These are phyloP conservation scores for Neostapfia colusana DNA, from an alignment of 176 grass and related monocot species.

Conservation along the genomic window DNA sequence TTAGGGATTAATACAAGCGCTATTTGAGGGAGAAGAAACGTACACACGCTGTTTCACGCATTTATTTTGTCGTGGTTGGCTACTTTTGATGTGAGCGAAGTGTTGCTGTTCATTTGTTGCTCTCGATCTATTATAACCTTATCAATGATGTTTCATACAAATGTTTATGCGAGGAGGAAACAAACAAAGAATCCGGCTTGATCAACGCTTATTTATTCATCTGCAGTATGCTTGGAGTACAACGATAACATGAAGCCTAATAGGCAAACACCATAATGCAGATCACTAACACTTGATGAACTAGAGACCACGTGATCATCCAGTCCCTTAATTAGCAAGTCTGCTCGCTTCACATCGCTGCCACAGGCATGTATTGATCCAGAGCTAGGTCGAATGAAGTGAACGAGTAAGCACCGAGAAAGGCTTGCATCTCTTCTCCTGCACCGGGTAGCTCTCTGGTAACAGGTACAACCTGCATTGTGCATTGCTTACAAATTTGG, in stretches of 20 bases:
- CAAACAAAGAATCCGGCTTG: too few species aligned
- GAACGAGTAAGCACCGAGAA: not conserved
- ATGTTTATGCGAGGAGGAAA: too few species aligned
- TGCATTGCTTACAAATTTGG: not conserved
- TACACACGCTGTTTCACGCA: too few species aligned
- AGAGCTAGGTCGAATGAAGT: constrained; percentile 32
- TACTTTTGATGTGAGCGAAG: not conserved
- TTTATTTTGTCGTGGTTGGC: not conserved
- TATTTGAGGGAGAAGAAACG: too few species aligned
- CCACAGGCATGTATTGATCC: not conserved
- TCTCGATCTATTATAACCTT: not conserved
- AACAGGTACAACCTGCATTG: constrained; percentile 22
- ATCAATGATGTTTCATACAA: too few species aligned
- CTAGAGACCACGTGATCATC: too few species aligned
- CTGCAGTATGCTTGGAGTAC: not conserved
- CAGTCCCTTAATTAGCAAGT: too few species aligned
- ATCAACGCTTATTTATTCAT: not conserved
- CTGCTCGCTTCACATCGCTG: too few species aligned
- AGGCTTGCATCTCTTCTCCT: constrained; percentile 6
- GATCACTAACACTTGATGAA: too few species aligned
- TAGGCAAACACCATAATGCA: too few species aligned
- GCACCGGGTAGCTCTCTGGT: not conserved
- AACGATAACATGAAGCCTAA: too few species aligned
- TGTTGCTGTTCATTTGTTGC: not conserved
- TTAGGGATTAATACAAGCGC: not conserved